Base-by-base conservation (phyloP, 352 stramenopile genomes). In the Pythium aristosporum region DNA sequence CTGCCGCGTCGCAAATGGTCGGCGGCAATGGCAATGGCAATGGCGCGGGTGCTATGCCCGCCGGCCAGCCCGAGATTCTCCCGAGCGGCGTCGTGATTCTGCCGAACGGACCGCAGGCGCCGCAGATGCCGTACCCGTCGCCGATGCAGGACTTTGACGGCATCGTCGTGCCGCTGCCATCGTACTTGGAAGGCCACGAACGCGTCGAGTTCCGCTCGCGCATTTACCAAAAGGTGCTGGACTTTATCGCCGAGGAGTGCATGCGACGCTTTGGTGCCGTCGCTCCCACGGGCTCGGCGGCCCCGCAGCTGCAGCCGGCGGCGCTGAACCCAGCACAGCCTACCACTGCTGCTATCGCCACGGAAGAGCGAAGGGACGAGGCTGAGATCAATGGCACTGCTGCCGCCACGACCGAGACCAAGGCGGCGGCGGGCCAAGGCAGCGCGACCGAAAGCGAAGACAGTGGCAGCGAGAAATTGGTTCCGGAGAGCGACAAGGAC, bases 221-320 rank as follows among this genome's bases (percentile, higher is more conserved):
- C 6, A 82, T 94, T 43, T 88, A 91, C 66, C 85, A 92, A 54
- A 94, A 91, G 59, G 79, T 94, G 47, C 51, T 92, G 34, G 81
- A 91, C 62, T 91, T 90, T 46, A 91, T 94, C 64, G 88, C 85
- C 28, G 80, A 94, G 48, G 85, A 94, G 57, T 92, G 80, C 60
- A 82, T 92, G 51, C 69, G 72, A 5, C 80, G 79, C 37, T 89
- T 69, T 44, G 65, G 65, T 5, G 65, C 55, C 11, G 56, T 56
- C 30, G 20, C 20, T 5, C 25, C 60, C 21, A 34, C 37, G 36
- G 37, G 50, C 50, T 54, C 20, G 7, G 23, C 43, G 32, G 30
- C 47, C 44, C 42, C 43, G 32, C 55, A n/a, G 30, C 32, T 44
- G 55, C 55, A 50, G 41, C 41, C 37, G 3, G 34, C 13, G 20